phyloP scores from a whole-genome alignment of 208 protist species.

The Acanthamoeba culbertsoni region DNA sequence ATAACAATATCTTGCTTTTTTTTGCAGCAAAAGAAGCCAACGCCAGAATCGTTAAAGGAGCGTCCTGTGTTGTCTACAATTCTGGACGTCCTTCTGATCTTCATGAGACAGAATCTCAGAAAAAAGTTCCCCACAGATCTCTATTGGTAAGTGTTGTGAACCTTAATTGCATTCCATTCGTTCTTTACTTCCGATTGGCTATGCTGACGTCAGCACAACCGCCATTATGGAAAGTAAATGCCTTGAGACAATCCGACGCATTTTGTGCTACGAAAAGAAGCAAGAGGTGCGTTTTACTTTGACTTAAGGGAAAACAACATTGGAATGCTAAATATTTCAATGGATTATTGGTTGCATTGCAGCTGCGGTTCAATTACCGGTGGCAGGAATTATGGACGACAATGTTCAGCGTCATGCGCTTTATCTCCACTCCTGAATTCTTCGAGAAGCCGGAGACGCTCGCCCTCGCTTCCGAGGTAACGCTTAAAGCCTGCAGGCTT shows the following conservation, averaged over 20 bases:
- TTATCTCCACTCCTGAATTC: conserved; percentile 3
- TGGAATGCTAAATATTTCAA: too few relatives aligned
- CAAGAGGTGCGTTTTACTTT: neutral
- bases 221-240: neutral
- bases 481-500: neutral
- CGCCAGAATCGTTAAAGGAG: conserved; percentile 10
- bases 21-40: conserved; percentile 2
- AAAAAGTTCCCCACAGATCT: conserved; percentile 22
- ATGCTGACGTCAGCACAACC: neutral
- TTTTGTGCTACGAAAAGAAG: conserved; percentile 45
- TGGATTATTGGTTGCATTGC: too few relatives aligned
- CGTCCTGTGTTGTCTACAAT: neutral
- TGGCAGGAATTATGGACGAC: neutral
- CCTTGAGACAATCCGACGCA: neutral
- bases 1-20: too few relatives aligned
- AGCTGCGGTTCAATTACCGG: neutral
- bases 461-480: neutral
- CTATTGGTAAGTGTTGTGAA: neutral
- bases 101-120: conserved; percentile 35
- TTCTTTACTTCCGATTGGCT: neutral
- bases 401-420: neutral
- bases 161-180: neutral
- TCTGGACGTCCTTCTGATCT: neutral
- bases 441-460: conserved; percentile 34
- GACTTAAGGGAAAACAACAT: too few relatives aligned